Evolutionary conservation across 306 rosid genomes (phyloP), one percentile per base, ranked within the genome.

Genomic region (Inga laurina): DNA sequence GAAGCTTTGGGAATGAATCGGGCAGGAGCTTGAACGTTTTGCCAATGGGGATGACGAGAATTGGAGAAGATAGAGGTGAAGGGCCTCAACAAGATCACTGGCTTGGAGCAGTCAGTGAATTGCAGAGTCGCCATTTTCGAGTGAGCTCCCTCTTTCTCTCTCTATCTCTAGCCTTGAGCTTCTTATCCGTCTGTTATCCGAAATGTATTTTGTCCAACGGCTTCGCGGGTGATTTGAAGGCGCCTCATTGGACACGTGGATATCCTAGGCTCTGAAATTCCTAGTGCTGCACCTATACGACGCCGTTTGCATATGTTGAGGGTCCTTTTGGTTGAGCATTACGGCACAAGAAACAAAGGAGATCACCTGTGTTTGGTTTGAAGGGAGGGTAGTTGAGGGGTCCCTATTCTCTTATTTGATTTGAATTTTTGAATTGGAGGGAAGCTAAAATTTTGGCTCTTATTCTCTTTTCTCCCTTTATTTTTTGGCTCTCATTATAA

Each of bases 111-210:
- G 56, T 87, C 84, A 10, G 88, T 80, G 88, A 93, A 91, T 79
- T 90, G 97, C 84, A 90, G 88, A 81, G 89, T 85, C 77, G 94
- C 97, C 97, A 93, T 92, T 82, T 12, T 44, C 65, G 61, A 75
- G 32, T 46, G 4, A 52, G 78, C 75, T 64, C 22, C 21, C 24
- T 64, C 78, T 19, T 6, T 52, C 79, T 66, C 80, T 35, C 67
- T 65, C 22, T 56, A 24, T 56, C 72, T 64, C 74, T 35, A 41
- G 24, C 22, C 24, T 13, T 1, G 37, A 16, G 30, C 65, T n/a
- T 74, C 78, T 51, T 49, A 74, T 81, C 85, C 81, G 86, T 66
- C 82, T 77, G 93, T 90, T 92, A 92, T 91, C 95, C 90, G 59
- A 46, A 81, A 44, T 12, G 7, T 0, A 3, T 34, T 49, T 75